A percentile compares a stretch with the other conserved stretches of the same genome.
These are phyloP conservation scores for Zizania latifolia DNA, from an alignment of 176 grass and related monocot species.

Conservation along the genomic window DNA sequence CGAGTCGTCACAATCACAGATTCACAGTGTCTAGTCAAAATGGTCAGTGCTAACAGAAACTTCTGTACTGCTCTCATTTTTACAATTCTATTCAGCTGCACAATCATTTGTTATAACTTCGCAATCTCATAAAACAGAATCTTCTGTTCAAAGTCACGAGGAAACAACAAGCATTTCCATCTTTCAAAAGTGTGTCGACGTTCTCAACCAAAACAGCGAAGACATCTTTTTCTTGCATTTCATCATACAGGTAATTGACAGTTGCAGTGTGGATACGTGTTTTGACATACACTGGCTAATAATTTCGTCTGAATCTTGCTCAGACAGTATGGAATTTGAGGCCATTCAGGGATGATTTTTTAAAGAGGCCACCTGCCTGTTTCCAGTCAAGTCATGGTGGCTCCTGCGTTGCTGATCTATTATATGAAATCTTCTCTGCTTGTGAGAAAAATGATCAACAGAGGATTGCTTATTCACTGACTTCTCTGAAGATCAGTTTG, in stretches of 20 bases:
- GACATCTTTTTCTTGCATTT: slow-evolving; percentile 4
- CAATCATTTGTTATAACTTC: background rate
- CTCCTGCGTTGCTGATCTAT: background rate
- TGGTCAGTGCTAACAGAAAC: background rate
- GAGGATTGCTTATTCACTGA: background rate
- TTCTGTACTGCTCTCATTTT: background rate
- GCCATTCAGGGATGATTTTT: background rate
- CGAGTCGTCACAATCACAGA: no score
- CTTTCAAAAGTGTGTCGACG: background rate
- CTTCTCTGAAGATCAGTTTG: slow-evolving; percentile 1
- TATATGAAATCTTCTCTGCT: slow-evolving; percentile 3
- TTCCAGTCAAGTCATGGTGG: background rate
- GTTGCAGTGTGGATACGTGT: background rate
- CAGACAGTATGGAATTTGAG: slow-evolving; percentile 13
- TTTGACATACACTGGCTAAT: background rate
- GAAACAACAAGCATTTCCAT: background rate
- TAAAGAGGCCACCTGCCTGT: background rate
- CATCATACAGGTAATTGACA: background rate
- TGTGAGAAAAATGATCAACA: slow-evolving; percentile 14
- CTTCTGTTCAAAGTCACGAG: slow-evolving; percentile 2
- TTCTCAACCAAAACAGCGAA: slow-evolving; percentile 4
- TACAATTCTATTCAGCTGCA: background rate
- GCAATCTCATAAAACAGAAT: slow-evolving; percentile 1
- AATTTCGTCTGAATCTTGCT: background rate
- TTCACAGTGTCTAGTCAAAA: no score